Conservation (phyloP, 2,329 filamentous ascomycete species). For the Paramyrothecium roridum region DNA sequence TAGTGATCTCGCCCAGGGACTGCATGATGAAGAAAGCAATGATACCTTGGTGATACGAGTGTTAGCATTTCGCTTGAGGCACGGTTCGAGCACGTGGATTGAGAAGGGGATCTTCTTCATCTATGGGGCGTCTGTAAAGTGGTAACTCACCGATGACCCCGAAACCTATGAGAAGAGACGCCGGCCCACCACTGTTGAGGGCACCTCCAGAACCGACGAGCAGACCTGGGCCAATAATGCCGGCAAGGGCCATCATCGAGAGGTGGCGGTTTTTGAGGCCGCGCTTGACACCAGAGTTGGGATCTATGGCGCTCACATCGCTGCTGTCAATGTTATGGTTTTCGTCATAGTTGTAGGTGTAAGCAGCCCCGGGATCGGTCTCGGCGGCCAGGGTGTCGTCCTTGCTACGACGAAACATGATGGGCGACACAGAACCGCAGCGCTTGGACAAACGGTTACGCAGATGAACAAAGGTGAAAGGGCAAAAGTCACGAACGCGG, state of each 20-base stretch:
- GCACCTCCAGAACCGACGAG: slow-evolving; percentile 71
- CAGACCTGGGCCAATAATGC: slow-evolving; percentile 66
- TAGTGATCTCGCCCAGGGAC: slow-evolving; percentile 71
- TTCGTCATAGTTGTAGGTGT: slow-evolving; percentile 15
- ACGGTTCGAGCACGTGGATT: not conserved
- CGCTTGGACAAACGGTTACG: not conserved
- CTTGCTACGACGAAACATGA: slow-evolving; percentile 13
- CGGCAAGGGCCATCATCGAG: slow-evolving; percentile 63
- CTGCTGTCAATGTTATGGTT: slow-evolving; percentile 21
- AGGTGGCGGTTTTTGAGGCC: slow-evolving; percentile 67
- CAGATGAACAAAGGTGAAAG: not conserved
- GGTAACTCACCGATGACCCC: slow-evolving; percentile 53
- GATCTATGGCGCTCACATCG: slow-evolving; percentile 47
- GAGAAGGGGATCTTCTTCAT: not conserved
- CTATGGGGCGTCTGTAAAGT: too few species aligned
- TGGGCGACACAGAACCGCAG: not conserved
- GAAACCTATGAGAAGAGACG: slow-evolving; percentile 71
- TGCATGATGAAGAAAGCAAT: slow-evolving; percentile 69
- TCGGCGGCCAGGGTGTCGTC: slow-evolving; percentile 13
- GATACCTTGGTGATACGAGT: slow-evolving; percentile 32
- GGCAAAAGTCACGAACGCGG: not conserved
- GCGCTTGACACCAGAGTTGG: slow-evolving; percentile 63
- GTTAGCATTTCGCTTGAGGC: slow-evolving; percentile 10
- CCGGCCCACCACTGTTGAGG: slow-evolving; percentile 65
- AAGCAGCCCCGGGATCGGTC: slow-evolving; percentile 11